Evolutionary conservation across 148 eudicot genomes (phyloP).

Genomic region (Polygonum maritimum): DNA sequence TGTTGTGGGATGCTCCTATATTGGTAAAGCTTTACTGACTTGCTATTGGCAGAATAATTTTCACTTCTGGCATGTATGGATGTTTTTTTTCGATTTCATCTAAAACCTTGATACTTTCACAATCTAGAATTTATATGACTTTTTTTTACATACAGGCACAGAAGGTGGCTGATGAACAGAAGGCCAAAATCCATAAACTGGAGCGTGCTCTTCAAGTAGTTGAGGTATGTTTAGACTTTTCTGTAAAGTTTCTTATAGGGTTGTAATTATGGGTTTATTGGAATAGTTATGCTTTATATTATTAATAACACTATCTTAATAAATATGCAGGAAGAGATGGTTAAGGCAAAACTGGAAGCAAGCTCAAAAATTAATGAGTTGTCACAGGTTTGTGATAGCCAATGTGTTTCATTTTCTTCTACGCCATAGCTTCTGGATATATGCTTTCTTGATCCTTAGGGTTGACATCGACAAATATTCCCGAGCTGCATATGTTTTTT

Average conservation of each 20-base stretch:
- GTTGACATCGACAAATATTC: not conserved
- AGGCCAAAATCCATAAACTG: constrained; percentile 51
- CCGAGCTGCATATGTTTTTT: not conserved
- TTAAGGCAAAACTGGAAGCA: constrained; percentile 73
- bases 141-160: constrained; percentile 41
- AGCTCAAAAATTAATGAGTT: constrained; percentile 56
- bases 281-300: not conserved
- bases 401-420: not conserved
- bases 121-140: not conserved
- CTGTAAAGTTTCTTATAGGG: not conserved
- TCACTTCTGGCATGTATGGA: not conserved
- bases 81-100: not conserved
- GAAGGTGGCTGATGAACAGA: constrained; percentile 54
- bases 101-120: not conserved
- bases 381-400: constrained; percentile 38
- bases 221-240: constrained; percentile 38
- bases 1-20: not conserved
- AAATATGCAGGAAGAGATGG: constrained; percentile 60
- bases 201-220: constrained; percentile 81
- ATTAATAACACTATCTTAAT: not conserved
- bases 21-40: not conserved
- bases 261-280: not conserved
- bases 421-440: not conserved
- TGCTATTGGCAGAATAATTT: not conserved
- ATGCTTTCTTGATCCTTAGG: not conserved